Percentiles rank a stretch among this genome's conserved stretches.
These are phyloP conservation scores for Syzygium aqueum DNA, from an alignment of 345 rosid species.

Conservation along the genomic window DNA sequence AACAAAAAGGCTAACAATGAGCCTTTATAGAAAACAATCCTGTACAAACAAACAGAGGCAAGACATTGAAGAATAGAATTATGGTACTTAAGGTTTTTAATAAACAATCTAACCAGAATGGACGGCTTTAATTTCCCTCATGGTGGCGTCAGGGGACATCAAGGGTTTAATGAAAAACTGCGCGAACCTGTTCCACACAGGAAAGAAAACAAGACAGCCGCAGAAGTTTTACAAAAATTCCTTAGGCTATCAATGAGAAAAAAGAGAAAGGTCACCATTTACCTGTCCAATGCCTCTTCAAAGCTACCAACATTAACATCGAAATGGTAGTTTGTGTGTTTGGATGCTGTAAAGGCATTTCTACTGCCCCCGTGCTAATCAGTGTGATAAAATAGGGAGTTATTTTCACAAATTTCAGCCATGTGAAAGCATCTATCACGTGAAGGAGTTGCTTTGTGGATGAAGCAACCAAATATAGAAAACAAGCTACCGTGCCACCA, in stretches of 20 bases:
- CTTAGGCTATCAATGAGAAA: not conserved
- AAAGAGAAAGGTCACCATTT: not conserved
- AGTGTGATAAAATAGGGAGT: not conserved
- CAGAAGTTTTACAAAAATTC: not conserved
- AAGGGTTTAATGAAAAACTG: slow-evolving; percentile 88
- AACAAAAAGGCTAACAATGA: slow-evolving; percentile 2
- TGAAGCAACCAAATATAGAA: not conserved
- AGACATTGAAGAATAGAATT: not conserved
- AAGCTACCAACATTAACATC: slow-evolving; percentile 71
- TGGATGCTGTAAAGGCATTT: slow-evolving; percentile 72
- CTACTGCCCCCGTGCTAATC: slow-evolving; percentile 77
- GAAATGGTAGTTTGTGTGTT: slow-evolving; percentile 62
- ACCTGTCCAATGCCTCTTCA: slow-evolving; percentile 92
- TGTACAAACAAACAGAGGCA: not conserved
- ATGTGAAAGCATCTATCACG: not conserved
- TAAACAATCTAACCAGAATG: slow-evolving; percentile 66
- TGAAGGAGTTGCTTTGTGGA: not conserved
- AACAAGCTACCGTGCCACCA: not conserved
- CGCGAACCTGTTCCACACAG: slow-evolving; percentile 43
- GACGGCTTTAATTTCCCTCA: slow-evolving; percentile 84
- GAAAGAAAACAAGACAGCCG: slow-evolving; percentile 5
- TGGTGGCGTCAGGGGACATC: slow-evolving; percentile 88
- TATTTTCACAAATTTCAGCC: not conserved
- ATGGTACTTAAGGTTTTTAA: not conserved
- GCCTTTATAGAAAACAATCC: not conserved